Evolutionary conservation across 495 filamentous ascomycete species (phyloP), one percentile per base, ranked within the genome.

Genomic region (Hypoxylon cercidicola): DNA sequence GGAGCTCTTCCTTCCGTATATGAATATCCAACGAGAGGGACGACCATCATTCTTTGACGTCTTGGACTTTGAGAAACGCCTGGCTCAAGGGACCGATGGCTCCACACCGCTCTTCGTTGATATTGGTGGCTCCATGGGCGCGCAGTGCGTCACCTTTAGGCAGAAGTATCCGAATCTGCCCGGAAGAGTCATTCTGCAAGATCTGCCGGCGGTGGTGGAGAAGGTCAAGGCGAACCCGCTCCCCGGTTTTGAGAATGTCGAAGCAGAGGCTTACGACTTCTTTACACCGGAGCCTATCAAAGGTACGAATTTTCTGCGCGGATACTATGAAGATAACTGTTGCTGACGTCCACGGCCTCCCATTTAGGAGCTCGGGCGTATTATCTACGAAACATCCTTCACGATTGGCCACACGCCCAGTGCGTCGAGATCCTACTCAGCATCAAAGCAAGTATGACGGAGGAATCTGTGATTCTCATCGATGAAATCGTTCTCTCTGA

Each of bases 121-220:
- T 15, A 46, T 68, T 12, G 65, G 65, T 11, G 65, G 65, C 3
- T 74, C 76, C 1, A 64, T 74, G 35, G 83, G 82, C 11, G 75
- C 81, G 15, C 80, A 84, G 46, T 72, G 72, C 20, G 58, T 74
- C 30, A 66, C 60, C 8, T 75, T 86, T 0, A 65, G 66, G 25
- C 60, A 75, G 56, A 78, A 73, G 58, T 79, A 76, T 28, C 78
- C 78, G 0, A 44, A 71, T 21, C 62, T 83, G 0, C 48, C 65
- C 3, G 80, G 79, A 0, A 65, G 73, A 10, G 67, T 87, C 7
- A 62, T 85, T 1, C 59, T 84, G 9, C 82, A 86, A 51, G 84
- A 87, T 43, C 64, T 78, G 0, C 68, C 76, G 1, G 66, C 73
- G 6, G 73, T 76, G 4, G 53, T 77, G 7, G 56, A 72, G 11